Base-by-base conservation (phyloP, 257 asterid genomes). In the Cordia subcordata region DNA sequence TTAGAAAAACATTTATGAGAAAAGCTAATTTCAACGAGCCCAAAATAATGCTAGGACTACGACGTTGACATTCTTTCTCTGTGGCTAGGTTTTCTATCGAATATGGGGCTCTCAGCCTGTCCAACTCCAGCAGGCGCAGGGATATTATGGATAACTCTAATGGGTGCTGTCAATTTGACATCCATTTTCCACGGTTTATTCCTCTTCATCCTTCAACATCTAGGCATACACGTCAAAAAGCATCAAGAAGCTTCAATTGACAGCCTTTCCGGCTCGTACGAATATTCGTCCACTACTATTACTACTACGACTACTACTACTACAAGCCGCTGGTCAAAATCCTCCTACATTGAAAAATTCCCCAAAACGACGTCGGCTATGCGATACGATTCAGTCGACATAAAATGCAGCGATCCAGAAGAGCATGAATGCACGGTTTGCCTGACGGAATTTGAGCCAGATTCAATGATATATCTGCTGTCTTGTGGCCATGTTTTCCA, bases 401-500 rank as follows among this genome's bases (percentile, higher is more conserved):
- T 8, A 13, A 66, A 64, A 65, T 8, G 65, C 21, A 52, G 69
- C 38, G 62, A 60, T 55, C 63, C 53, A 55, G 64, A 56, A 10
- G 62, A 68, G 37, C 81, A 82, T 15, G 95, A 88, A 64, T 91
- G 98, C 71, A 73, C 92, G 0, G 94, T 91, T 40, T 91, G 98
- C 79, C 59, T 91, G 56, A 61, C 79, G 0, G 92, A 81, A 13
- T 86, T 91, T 53, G 74, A 79, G 40, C 85, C 86, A 0, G 79
- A 75, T 42, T 73, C 94, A 5, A 83, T 83, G 78, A 76, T 91
- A 57, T 84, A 88, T 75, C 86, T 68, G 49, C 85, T 91, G 37
- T 57, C 86, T 0, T 91, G 98, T 33, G 90, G 94, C 50, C 98
- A 91, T 19, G 82, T 88, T 35, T 91, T 91, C 80, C 98, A 91